Evolutionary conservation across 805 yeast genomes (phyloP), one percentile per base, ranked within the genome.

Genomic region (Candida broadrunensis): DNA sequence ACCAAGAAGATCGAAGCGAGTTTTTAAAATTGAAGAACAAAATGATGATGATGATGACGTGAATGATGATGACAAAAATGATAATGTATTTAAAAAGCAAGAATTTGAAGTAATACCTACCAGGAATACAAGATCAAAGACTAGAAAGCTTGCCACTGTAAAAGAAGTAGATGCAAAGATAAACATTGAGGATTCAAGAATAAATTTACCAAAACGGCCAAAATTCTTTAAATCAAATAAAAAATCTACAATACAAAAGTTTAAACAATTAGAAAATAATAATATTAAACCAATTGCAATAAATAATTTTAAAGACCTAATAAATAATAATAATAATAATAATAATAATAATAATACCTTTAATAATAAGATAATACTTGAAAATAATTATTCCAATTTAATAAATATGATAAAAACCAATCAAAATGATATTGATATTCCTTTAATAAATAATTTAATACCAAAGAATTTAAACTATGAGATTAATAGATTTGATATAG

Each of bases 381-480:
- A 41, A 7, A 29, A 48, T 29, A 44, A 46, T 19, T 63, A 62
- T 41, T 43, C 45, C 13, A 49, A 47, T 2, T 34, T 58, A 42
- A 49, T 63, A 5, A 38, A 44, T 13, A 31, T 43, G 14, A 47
- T 60, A 23, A 49, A 49, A 18, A 20, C 39, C 4, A 42, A 45
- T 17, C 9, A 19, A 5, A 33, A 41, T 21, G 23, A 32, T 15
- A 53, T 63, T 14, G 66, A 63, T 30, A 46, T 60, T 15, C 45
- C 63, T 1, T 44, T 60, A 25, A 50, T 43, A 39, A 48, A 54
- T 41, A 37, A 44, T 19, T 47, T 62, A 3, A 35, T 63, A 2
- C 52, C 58, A 23, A 63, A 62, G 36, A 58, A 60, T 33, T 14
- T 61, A 9, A 52, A 44, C 3, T 25, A 41, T 12, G 67, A 63